A percentile compares a stretch with the other conserved stretches of the same genome.
Evolutionary conservation across 2,329 filamentous ascomycete species (phyloP).

Genomic region (Magnaporthiopsis incrustans): DNA sequence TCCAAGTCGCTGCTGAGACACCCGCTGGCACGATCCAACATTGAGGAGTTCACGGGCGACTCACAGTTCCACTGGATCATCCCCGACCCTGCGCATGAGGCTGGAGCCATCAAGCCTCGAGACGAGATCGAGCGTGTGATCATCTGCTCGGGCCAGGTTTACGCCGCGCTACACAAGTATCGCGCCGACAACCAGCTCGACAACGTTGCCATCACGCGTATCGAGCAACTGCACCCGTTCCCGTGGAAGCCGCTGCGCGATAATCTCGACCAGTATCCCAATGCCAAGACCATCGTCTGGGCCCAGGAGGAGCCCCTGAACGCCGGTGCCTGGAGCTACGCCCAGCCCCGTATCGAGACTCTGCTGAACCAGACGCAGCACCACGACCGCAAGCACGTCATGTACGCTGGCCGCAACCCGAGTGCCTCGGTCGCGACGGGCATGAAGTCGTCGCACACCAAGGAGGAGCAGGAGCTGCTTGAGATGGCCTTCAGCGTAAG

Average conservation of each 20-base stretch:
- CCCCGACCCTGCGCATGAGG: slow-evolving; percentile 75
- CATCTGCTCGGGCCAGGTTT: slow-evolving; percentile 92
- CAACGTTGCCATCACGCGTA: slow-evolving; percentile 86
- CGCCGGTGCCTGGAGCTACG: slow-evolving; percentile 92
- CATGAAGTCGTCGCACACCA: slow-evolving; percentile 77
- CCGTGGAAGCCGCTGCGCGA: slow-evolving; percentile 95
- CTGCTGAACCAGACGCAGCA: slow-evolving; percentile 86
- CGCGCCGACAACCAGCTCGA: slow-evolving; percentile 79
- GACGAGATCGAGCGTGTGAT: slow-evolving; percentile 92
- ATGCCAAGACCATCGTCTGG: slow-evolving; percentile 97
- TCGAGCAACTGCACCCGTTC: slow-evolving; percentile 98
- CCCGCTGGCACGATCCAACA: slow-evolving; percentile 77
- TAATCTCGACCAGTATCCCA: slow-evolving; percentile 94
- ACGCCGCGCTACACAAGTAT: slow-evolving; percentile 82
- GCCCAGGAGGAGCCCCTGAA: slow-evolving; percentile 96
- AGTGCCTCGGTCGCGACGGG: slow-evolving; percentile 92
- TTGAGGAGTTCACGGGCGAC: slow-evolving; percentile 86
- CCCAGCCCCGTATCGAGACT: slow-evolving; percentile 96
- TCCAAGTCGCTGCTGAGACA: slow-evolving; percentile 94
- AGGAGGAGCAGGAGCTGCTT: slow-evolving; percentile 85
- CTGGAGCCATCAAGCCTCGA: slow-evolving; percentile 63
- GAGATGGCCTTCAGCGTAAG: slow-evolving; percentile 55
- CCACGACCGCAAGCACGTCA: slow-evolving; percentile 90
- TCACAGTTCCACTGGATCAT: slow-evolving; percentile 98
- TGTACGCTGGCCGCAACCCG: slow-evolving; percentile 92